Conservation (phyloP, 441 rosid species). For the Melianthus villosus region DNA sequence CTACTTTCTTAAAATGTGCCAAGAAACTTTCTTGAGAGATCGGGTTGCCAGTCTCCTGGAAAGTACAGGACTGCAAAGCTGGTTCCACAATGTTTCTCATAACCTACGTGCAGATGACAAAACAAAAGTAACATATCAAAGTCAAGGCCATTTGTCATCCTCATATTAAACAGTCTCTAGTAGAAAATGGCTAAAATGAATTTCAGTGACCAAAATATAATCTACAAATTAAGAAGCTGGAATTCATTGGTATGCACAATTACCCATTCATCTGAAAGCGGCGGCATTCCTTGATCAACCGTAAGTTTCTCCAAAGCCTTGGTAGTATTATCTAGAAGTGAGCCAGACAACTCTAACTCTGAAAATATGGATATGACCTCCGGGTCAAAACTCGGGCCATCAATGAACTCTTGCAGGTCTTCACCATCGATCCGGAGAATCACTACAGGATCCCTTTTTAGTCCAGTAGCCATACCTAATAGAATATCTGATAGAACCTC, state of each 20-base stretch:
- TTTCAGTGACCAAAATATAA: too few species aligned
- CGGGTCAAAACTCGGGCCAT: conserved; percentile 45
- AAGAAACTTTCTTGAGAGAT: conserved; percentile 42
- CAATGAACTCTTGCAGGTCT: conserved; percentile 65
- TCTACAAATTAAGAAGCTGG: not conserved
- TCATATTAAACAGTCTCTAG: too few species aligned
- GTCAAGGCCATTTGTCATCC: too few species aligned
- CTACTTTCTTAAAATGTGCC: conserved; percentile 49
- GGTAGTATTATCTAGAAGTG: conserved; percentile 28
- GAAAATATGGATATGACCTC: conserved; percentile 48
- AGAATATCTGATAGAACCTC: conserved; percentile 76
- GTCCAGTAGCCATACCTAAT: conserved; percentile 89
- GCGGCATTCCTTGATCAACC: conserved; percentile 92
- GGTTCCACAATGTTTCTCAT: conserved; percentile 66
- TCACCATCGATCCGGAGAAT: conserved; percentile 94
- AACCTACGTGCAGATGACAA: too few species aligned
- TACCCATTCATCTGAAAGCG: conserved; percentile 78
- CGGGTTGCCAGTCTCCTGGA: conserved; percentile 24
- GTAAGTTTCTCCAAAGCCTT: conserved; percentile 54
- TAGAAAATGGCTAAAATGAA: too few species aligned
- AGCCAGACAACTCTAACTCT: conserved; percentile 24
- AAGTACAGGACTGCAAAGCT: conserved; percentile 27
- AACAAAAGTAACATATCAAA: too few species aligned
- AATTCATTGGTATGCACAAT: not conserved
- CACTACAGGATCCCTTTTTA: conserved; percentile 84